phyloP scores from a whole-genome alignment of 805 yeast genomes.

The Saccharomyces kudriavzevii region DNA sequence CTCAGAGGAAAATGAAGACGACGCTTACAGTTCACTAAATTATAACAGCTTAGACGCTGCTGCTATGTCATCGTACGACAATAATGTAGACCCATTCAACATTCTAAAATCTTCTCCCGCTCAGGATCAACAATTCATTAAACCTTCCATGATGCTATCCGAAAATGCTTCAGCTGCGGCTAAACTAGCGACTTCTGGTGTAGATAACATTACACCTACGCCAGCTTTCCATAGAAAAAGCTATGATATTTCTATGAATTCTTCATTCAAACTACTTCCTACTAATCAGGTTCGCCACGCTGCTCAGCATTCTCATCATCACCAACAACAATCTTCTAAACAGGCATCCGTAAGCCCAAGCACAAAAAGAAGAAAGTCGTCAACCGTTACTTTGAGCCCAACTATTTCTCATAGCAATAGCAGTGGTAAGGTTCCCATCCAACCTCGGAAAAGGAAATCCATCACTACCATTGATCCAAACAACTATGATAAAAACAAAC shows the following conservation, averaged over 20 bases:
- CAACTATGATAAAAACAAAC: slow-evolving; percentile 28
- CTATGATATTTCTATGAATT: slow-evolving; percentile 8
- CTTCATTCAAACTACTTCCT: slow-evolving; percentile 4
- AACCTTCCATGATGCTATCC: slow-evolving; percentile 25
- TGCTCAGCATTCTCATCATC: not conserved
- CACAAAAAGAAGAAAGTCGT: slow-evolving; percentile 7
- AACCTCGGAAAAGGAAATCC: not conserved
- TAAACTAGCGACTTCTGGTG: slow-evolving; percentile 21
- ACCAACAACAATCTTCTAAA: not conserved
- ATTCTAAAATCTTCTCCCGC: not conserved
- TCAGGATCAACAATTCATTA: slow-evolving; percentile 15
- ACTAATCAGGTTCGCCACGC: not conserved
- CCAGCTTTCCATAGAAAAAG: slow-evolving; percentile 8
- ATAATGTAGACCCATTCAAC: not conserved
- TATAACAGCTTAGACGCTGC: not conserved
- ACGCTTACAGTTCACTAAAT: not conserved
- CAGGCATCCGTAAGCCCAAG: not conserved
- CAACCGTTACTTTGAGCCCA: slow-evolving; percentile 7
- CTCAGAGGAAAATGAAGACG: not conserved
- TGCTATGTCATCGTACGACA: not conserved
- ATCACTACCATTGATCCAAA: not conserved
- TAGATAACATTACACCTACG: slow-evolving; percentile 7
- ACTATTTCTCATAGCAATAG: not conserved
- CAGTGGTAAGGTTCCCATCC: not conserved
- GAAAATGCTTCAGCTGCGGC: slow-evolving; percentile 24